Conservation (phyloP, 2,329 filamentous ascomycete genomes). For the Fusarium concolor region DNA sequence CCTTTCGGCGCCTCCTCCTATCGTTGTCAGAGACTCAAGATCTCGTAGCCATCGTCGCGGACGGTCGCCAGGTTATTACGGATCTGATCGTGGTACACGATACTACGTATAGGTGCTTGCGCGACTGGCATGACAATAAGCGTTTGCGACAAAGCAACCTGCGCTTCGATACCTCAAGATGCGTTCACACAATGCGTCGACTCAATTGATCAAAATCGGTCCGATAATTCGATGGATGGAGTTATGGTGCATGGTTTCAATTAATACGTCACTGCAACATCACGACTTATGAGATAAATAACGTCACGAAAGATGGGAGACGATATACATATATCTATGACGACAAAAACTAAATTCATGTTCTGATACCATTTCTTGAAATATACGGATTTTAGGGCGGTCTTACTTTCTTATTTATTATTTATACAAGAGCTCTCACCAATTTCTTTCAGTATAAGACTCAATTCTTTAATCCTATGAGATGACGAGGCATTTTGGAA, state of each 20-base stretch:
- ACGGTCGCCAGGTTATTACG: conserved; percentile 30
- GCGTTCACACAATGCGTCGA: background rate
- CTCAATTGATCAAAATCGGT: background rate
- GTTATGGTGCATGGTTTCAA: background rate
- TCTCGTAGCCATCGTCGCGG: conserved; percentile 35
- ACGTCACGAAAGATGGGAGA: background rate
- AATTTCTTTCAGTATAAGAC: background rate
- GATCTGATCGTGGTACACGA: conserved; percentile 29
- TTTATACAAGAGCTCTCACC: background rate
- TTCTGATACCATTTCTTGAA: background rate
- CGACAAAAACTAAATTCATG: background rate
- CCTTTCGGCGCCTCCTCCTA: conserved; percentile 41
- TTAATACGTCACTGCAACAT: background rate
- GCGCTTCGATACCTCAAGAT: background rate
- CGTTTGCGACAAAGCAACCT: background rate
- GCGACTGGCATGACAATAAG: background rate
- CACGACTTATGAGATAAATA: conserved; percentile 28
- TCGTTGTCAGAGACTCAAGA: conserved; percentile 37
- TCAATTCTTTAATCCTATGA: too few species aligned
- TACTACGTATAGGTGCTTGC: conserved; percentile 29
- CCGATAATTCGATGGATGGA: background rate
- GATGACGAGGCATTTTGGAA: background rate
- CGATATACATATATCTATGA: background rate
- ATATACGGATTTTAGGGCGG: background rate
- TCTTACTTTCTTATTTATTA: background rate